A percentile compares a stretch with the other conserved stretches of the same genome.
These are phyloP conservation scores for Discostella stelligeroides DNA, from an alignment of 108 stramenopile genomes.

Conservation along the genomic window DNA sequence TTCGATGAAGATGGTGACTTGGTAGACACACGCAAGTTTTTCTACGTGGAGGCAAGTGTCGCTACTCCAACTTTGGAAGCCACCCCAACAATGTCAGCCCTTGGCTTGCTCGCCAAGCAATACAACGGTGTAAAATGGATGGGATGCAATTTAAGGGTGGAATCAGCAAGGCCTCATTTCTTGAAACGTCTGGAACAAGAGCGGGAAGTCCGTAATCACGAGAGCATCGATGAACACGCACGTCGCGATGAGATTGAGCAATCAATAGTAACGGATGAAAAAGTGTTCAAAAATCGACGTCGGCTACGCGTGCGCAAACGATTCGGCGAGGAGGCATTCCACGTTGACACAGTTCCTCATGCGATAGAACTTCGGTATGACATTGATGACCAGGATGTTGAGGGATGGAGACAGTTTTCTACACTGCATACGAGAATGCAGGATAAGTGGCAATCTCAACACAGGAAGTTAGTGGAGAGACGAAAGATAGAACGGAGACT, in stretches of 20 bases:
- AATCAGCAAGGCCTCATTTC: slow-evolving; percentile 73
- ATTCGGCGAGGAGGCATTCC: slow-evolving; percentile 70
- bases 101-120: slow-evolving; percentile 60
- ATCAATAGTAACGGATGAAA: slow-evolving; percentile 15
- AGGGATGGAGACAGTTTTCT: slow-evolving; percentile 27
- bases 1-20: slow-evolving; percentile 30
- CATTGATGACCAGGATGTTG: not conserved
- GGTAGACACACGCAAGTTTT: slow-evolving; percentile 39
- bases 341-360: slow-evolving; percentile 68
- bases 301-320: slow-evolving; percentile 70
- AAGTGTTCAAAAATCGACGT: slow-evolving; percentile 44
- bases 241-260: slow-evolving; percentile 15
- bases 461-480: slow-evolving; percentile 27
- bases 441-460: slow-evolving; percentile 19
- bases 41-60: slow-evolving; percentile 32
- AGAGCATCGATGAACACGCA: not conserved
- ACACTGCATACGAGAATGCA: slow-evolving; percentile 23
- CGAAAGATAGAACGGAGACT: slow-evolving; percentile 28
- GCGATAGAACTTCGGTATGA: slow-evolving; percentile 3
- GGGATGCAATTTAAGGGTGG: slow-evolving; percentile 71
- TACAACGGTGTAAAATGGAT: slow-evolving; percentile 90
- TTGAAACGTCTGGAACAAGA: slow-evolving; percentile 71
- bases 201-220: slow-evolving; percentile 30
- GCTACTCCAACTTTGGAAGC: slow-evolving; percentile 20
- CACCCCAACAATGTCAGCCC: slow-evolving; percentile 33